These are phyloP conservation scores for Urochloa ruziziensis DNA, from an alignment of 176 grass and related monocot genomes.

Conservation along the genomic window DNA sequence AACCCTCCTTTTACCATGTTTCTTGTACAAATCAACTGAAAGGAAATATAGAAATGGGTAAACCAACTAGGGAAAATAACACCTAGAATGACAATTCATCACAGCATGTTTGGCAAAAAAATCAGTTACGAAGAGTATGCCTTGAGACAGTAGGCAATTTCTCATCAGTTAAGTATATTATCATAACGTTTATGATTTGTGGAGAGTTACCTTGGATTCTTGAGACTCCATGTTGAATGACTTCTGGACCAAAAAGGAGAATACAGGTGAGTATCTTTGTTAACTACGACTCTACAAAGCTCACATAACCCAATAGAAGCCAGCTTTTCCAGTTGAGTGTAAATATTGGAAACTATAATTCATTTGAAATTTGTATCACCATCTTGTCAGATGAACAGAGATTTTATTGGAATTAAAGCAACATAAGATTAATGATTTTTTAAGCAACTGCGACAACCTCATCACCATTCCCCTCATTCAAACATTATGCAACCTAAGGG, in stretches of 20 bases:
- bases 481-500: background rate
- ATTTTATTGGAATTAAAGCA: background rate
- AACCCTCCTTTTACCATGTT: background rate
- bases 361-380: background rate
- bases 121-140: background rate
- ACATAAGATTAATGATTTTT: background rate
- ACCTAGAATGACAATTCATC: background rate
- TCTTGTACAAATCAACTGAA: background rate
- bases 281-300: background rate
- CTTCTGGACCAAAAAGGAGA: conserved; percentile 50
- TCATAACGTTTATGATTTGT: background rate
- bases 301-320: background rate
- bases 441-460: background rate
- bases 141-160: background rate
- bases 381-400: background rate
- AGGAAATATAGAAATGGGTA: background rate
- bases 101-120: background rate
- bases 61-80: background rate
- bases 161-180: background rate
- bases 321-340: background rate
- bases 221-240: conserved; percentile 60
- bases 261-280: conserved; percentile 9
- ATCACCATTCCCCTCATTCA: background rate
- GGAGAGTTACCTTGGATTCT: conserved; percentile 60
- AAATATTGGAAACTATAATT: background rate